Conservation (phyloP, 2,329 filamentous ascomycete species). For the Exophiala spinifera region DNA sequence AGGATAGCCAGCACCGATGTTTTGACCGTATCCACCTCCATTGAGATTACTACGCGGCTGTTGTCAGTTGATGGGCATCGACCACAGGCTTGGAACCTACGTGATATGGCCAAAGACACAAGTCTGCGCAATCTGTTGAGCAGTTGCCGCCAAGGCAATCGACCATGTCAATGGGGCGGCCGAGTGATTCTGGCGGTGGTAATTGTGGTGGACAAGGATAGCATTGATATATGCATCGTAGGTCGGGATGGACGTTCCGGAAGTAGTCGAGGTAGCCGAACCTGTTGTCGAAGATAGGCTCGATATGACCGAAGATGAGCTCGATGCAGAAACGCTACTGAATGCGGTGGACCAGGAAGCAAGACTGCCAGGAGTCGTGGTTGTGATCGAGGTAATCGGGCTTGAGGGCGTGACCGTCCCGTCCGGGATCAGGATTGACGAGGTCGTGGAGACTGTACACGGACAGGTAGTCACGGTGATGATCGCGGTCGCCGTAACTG, state of each 20-base stretch:
- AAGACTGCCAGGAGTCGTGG: neutral
- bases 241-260: slow-evolving; percentile 11
- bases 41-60: slow-evolving; percentile 43
- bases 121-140: slow-evolving; percentile 58
- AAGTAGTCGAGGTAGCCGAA: neutral
- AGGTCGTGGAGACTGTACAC: slow-evolving; percentile 7
- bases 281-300: neutral
- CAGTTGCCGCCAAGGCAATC: slow-evolving; percentile 59
- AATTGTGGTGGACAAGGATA: slow-evolving; percentile 71
- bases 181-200: slow-evolving; percentile 80
- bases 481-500: slow-evolving; percentile 11
- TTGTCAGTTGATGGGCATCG: neutral
- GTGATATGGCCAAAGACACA: slow-evolving; percentile 75
- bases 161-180: slow-evolving; percentile 65
- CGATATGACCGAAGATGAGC: neutral
- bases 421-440: slow-evolving; percentile 6
- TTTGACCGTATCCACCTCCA: slow-evolving; percentile 76
- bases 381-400: neutral
- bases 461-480: slow-evolving; percentile 18
- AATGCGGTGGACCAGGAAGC: neutral
- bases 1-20: slow-evolving; percentile 70
- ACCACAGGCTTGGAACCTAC: slow-evolving; percentile 50
- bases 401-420: slow-evolving; percentile 4
- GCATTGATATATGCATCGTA: slow-evolving; percentile 22
- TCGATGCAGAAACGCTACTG: neutral